Evolutionary conservation across 129 eudicot species (phyloP), one percentile per base, ranked within the genome.

Genomic region (Ambrosia trifida): DNA sequence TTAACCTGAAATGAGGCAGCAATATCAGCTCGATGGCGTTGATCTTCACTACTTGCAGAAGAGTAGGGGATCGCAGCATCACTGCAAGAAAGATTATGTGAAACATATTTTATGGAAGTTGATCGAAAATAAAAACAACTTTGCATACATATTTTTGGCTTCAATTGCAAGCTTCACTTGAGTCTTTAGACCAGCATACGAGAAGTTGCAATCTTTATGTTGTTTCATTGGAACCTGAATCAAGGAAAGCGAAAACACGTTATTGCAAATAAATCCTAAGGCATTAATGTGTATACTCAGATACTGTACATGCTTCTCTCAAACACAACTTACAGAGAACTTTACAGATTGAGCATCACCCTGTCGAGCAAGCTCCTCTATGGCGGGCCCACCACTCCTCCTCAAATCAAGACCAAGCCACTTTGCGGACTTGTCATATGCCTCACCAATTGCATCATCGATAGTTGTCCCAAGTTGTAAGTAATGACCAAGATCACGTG

Each of bases 1-100:
- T 45, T 44, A 78, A 88, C 97, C 97, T 94, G 98, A 74, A 94
- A 94, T 43, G 97, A 89, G 64, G 97, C 98, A 41, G 98, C 98
- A 83, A 92, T 83, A 76, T 89, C 87, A 57, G 98, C 98, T 35
- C 97, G 89, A 11, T 80, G 59, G 65, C 57, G 68, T 81, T 87
- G 91, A 62, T 94, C 97, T 78, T 89, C 85, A 2, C 53, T 58
- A 79, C 77, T 80, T 76, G 96, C 91, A 24, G 93, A 87, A 76
- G 95, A 76, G 66, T 85, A 47, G 41, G 95, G 96, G 67, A 84
- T 80, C 64, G 69, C 81, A 74, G 87, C 87, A 82, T 87, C 75
- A 61, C 97, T 94, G 85, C 82, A 82, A 50, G 33, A 75, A 18
- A 52, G 40, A 41, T 57, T 28, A 56, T 17, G 51, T 32, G 62